Evolutionary conservation across 352 stramenopile genomes (phyloP), one percentile per base, ranked within the genome.

Genomic region (Globisporangium splendens): DNA sequence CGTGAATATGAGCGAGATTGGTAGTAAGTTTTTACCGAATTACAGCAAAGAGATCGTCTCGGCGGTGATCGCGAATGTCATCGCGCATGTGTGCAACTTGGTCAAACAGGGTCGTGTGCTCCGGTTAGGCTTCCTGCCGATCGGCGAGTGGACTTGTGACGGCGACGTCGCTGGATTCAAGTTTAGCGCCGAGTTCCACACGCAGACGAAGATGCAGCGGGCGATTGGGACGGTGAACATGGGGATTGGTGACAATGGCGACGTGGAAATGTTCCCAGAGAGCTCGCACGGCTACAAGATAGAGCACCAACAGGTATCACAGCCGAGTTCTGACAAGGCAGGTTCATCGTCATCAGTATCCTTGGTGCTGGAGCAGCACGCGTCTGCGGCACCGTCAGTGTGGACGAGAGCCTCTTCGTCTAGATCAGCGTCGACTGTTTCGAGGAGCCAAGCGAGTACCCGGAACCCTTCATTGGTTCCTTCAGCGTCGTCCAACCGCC

Each of bases 141-240:
- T 87, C 8, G 79, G 79, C n/a, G 77, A 89, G 44, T 89, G 79
- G 79, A 31, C 63, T 46, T 83, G 70, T 55, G 42, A 62, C 17
- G 56, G 58, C 12, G 68, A 75, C 11, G 62, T 62, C 8, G 65
- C 60, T 11, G 59, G 62, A 24, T 83, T 89, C 48, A 42, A 15
- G 7, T 86, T 86, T 43, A 48, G 66, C 0, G 53, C 66, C 3
- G 69, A 73, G 22, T 82, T 86, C 39, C 52, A 71, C 28, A 50
- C 66, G 43, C 52, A 76, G 21, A 57, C 77, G 22, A 52, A 60
- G 20, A 42, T 50, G 15, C 24, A 39, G 15, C 8, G 28, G 44
- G 62, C 41, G 46, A 13, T 20, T 13, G 35, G 43, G 15, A 18
- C 50, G 42, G 15, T 43, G 41, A 63, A 52, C 42, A 62, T 58